These are phyloP conservation scores for Fusarium sublunatum DNA, from an alignment of 2,329 filamentous ascomycete species.

Conservation along the genomic window DNA sequence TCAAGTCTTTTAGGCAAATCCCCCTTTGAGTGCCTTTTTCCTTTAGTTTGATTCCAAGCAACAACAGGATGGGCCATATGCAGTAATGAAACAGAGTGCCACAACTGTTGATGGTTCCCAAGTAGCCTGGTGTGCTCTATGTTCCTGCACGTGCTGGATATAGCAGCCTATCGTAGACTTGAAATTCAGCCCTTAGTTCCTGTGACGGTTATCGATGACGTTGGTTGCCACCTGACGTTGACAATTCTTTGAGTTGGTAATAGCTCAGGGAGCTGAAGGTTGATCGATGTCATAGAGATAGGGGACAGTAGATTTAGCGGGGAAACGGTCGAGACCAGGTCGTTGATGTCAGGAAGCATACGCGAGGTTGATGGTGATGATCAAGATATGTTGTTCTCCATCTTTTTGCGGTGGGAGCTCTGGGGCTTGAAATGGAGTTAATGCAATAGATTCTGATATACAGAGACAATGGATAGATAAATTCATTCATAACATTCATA, in stretches of 20 bases:
- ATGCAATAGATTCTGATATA: background rate
- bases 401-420: background rate
- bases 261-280: background rate
- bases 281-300: constrained; percentile 1
- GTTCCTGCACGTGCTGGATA: constrained; percentile 14
- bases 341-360: constrained; percentile 14
- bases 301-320: background rate
- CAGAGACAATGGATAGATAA: background rate
- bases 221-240: constrained; percentile 28
- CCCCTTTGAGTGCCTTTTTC: constrained; percentile 22
- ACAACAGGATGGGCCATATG: constrained; percentile 34
- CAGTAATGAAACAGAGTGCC: constrained; percentile 42
- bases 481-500: background rate
- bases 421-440: background rate
- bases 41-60: constrained; percentile 31
- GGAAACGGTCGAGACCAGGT: background rate
- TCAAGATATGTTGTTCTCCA: background rate
- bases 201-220: constrained; percentile 28
- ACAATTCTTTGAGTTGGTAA: constrained; percentile 6
- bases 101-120: constrained; percentile 2
- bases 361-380: background rate
- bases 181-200: constrained; percentile 4
- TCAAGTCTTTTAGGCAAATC: constrained; percentile 15
- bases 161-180: constrained; percentile 19
- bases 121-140: constrained; percentile 11